Base-by-base conservation (phyloP, 768 basidiomycete genomes). In the Termitomyces sp. region DNA sequence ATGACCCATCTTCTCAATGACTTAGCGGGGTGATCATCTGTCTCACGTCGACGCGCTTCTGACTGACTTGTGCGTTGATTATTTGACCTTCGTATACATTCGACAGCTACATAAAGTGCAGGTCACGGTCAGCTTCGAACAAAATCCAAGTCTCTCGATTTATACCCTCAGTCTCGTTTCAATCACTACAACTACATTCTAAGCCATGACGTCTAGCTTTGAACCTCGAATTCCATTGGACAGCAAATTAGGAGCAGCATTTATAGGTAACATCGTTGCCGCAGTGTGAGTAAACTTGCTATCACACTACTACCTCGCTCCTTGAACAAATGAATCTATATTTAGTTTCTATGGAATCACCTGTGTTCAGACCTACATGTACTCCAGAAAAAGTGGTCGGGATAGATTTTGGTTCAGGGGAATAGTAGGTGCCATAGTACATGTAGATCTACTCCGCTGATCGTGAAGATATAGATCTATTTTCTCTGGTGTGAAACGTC, bases 301-400 rank as follows among this genome's bases (percentile, higher is more conserved):
- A 8, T 22, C 18, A 22, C 13, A 12, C 30, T 5, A n/a, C 30
- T 10, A n/a, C 13, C 20, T 34, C 20, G n/a, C 22, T 22, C 12
- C 18, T 12, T 47, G 0, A 34, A 34, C 14, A 33, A 49, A 34
- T 14, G 20, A 5, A 1, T 14, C 24, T n/a, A 52, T 52, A 52
- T 43, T 42, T 26, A 84, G 82, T 30, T 58, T 64, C 39, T 64
- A 61, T 13, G 62, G 62, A 13, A 61, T 64, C n/a, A 61, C 62
- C 34, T 63, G 62, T 40, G 56, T 63, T 6, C 62, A 63, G 45
- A 60, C 46, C 16, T 63, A 60, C 53, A 58, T 56, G 43, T 63
- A 60, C 37, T 58, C 20, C 39, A 63, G 27, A 33, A 52, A 55
- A 24, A 54, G 22, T 43, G 48, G 12, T 14, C 54, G 40, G 32